A percentile compares a stretch with the other conserved stretches of the same genome.
Evolutionary conservation across 164 flowering plant species (phyloP).

Genomic region (Akebia trifoliata): DNA sequence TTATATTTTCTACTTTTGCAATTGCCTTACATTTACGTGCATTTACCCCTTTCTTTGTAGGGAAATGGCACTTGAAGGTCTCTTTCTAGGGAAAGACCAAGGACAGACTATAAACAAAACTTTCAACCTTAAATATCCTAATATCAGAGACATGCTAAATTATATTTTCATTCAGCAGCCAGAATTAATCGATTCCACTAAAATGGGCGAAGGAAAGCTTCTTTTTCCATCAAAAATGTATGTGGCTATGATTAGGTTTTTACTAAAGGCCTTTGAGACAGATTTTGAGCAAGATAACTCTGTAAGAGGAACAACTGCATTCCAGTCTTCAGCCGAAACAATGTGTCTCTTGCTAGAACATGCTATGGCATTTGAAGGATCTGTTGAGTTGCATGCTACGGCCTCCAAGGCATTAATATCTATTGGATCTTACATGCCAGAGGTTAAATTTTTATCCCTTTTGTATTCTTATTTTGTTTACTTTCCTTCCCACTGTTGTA

Average conservation of each 20-base stretch:
- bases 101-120: conserved; percentile 24
- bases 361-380: conserved; percentile 90
- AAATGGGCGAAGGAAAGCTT: conserved; percentile 56
- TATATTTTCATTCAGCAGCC: conserved; percentile 77
- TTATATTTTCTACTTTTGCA: neutral
- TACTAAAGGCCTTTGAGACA: conserved; percentile 73
- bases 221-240: conserved; percentile 75
- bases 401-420: conserved; percentile 71
- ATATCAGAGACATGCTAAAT: conserved; percentile 58
- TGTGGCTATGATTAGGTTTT: conserved; percentile 71
- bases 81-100: conserved; percentile 52
- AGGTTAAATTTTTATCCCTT: conserved; percentile 38
- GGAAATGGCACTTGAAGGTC: conserved; percentile 94
- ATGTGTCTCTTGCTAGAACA: conserved; percentile 78
- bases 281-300: conserved; percentile 34
- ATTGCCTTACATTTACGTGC: neutral
- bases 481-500: conserved; percentile 4
- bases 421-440: conserved; percentile 61
- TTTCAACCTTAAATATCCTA: conserved; percentile 47
- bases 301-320: conserved; percentile 27
- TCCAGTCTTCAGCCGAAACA: conserved; percentile 44
- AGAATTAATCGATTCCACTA: conserved; percentile 45
- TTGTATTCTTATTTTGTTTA: neutral
- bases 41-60: conserved; percentile 27
- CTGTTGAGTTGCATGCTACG: conserved; percentile 84